Evolutionary conservation across 202 grass and related monocot species (phyloP).

Genomic region (Digitaria exilis): DNA sequence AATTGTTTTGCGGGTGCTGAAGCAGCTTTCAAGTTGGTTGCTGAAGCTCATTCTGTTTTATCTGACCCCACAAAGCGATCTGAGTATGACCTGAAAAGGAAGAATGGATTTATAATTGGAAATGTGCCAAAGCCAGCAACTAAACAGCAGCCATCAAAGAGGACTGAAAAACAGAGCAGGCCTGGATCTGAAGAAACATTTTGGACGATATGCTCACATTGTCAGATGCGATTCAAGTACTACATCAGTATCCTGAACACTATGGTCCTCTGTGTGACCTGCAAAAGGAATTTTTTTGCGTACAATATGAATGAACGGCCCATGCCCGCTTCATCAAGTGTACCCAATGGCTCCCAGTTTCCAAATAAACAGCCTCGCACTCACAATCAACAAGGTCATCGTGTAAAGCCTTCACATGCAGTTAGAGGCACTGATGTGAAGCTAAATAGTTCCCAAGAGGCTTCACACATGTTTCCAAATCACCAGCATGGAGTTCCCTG

Average conservation of each 20-base stretch:
- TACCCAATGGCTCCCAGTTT: conserved; percentile 36
- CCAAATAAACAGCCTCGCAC: conserved; percentile 23
- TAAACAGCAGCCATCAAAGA: conserved; percentile 52
- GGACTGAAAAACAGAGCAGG: conserved; percentile 17
- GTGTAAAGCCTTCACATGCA: conserved; percentile 34
- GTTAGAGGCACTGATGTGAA: background rate
- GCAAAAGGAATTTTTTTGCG: conserved; percentile 60
- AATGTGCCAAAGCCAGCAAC: conserved; percentile 36
- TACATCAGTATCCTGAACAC: conserved; percentile 53
- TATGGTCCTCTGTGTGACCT: conserved; percentile 58
- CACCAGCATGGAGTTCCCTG: conserved; percentile 14
- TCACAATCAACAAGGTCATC: conserved; percentile 35
- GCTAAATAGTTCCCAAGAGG: conserved; percentile 39
- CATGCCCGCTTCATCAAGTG: conserved; percentile 36
- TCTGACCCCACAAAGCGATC: conserved; percentile 60
- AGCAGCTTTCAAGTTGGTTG: conserved; percentile 90
- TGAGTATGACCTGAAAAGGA: conserved; percentile 79
- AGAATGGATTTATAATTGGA: conserved; percentile 36
- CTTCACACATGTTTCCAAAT: conserved; percentile 48
- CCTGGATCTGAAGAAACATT: conserved; percentile 46
- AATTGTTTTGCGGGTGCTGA: conserved; percentile 86
- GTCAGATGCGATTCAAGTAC: conserved; percentile 68
- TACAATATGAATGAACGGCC: conserved; percentile 56
- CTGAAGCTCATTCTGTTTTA: conserved; percentile 70
- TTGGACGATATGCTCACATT: conserved; percentile 74